Evolutionary conservation across 1,139 yeast species (phyloP), one percentile per base, ranked within the genome.

Genomic region (Yamadazyma kanchanaburiensis): DNA sequence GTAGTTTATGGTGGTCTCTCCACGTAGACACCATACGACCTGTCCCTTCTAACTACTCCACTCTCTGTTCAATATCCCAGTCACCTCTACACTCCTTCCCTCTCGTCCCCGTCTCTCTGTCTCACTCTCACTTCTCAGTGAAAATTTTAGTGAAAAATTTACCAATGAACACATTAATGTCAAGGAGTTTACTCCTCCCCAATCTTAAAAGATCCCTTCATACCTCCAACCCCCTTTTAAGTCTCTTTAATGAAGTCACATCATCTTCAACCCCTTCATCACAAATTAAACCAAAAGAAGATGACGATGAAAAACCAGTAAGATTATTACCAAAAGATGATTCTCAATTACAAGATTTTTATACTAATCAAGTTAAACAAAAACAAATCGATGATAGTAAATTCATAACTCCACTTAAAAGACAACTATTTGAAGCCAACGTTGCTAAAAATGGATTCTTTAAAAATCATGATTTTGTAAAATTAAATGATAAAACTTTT

Each of bases 401-500:
- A 41, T 66, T 51, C 39, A 51, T 88, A 15, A 72, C 88, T 9
- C 94, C 95, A n/a, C 64, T 87, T 39, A 88, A 87, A 56, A 70
- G 70, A 43, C 62, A 69, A 44, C 63, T 88, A 13, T 88, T 82
- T 51, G 63, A 70, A 20, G 61, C 68, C 27, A 81, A 80, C 43
- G 82, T 87, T 31, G 53, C 57, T 9, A 54, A 69, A 42, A 70
- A 82, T 50, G 95, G 95, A n/a, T 81, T 81, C 48, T 88, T 73
- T 68, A 80, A 79, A 49, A 81, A 80, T 49, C 64, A 74, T 40
- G 75, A 79, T 38, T 48, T 69, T 9, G 66, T 85, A 10, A 56
- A 58, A 16, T 60, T 79, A 35, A 49, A 52, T 7, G 76, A 76
- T 21, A 68, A 68, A 36, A 43, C 51, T 26, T 85, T 79, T 58